Base-by-base conservation (phyloP, 1,284 basidiomycete genomes). In the Calocybe gambosa region DNA sequence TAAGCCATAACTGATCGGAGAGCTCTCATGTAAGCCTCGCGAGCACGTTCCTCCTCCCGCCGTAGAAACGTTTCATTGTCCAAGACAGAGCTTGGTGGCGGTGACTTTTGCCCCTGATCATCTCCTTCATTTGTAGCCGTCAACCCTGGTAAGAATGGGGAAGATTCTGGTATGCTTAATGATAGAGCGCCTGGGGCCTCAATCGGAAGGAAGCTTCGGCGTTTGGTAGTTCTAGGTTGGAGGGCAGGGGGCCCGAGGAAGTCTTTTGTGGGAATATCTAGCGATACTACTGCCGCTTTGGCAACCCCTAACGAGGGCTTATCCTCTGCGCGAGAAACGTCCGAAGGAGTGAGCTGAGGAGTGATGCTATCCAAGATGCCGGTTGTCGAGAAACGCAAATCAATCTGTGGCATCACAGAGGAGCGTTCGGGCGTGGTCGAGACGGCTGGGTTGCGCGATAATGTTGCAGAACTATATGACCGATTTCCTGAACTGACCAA, bases 1-100 rank as follows among this genome's bases (percentile, higher is more conserved):
- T 98, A 98, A 13, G 88, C 86, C 85, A 98, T 93, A 33, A 99
- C 81, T 9, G 89, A 89, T 49, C 90, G 80, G 42, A 98, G 70
- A 19, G 89, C 90, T 38, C 82, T 75, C 55, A 78, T 77, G 57
- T 89, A 87, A 28, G 78, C 74, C 59, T 88, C 85, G 36, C 79
- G 70, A 13, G 72, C 75, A 36, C 80, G 73, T 50, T 88, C 86
- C 61, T 85, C 82, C 63, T 87, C 85, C 42, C 74, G 75, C 39
- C 77, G 74, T 54, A 77, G 62, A 55, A 71, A 58, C 50, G 77
- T 67, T 39, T 81, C 74, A 42, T 67, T 65, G 43, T 72, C 68
- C 21, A 66, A 59, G n/a, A 67, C 56, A 28, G 76, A 74, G 57
- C 66, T 74, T n/a, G 77, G 71, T 15, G 67, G 68, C 34, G 63